Evolutionary conservation across 164 flowering plant genomes (phyloP), one percentile per base, ranked within the genome.

Genomic region (Aristolochia californica): DNA sequence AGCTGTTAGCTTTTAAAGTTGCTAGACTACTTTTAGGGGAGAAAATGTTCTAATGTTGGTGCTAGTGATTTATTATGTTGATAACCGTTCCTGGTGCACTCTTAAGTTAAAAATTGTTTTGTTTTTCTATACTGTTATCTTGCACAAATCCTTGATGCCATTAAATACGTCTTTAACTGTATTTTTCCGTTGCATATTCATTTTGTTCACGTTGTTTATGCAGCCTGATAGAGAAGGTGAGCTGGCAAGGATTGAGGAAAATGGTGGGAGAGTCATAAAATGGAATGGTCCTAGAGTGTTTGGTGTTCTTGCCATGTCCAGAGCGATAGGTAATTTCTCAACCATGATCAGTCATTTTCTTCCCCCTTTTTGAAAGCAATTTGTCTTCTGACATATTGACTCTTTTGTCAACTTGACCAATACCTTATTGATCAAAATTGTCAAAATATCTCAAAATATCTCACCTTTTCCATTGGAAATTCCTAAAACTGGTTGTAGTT

Each of bases 251-350:
- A 85, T 85, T 68, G 86, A 85, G 75, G 79, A 62, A 49, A 74
- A 28, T 47, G 88, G 86, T 50, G 91, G 91, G 61, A 85, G 62
- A 75, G 91, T 85, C 71, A 85, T 85, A 58, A 77, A 75, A 63
- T 85, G 91, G 86, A 67, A 80, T 55, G 91, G 91, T 52, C 77
- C 85, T 58, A 76, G 91, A 65, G 88, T 85, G 43, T 67, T 77
- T 54, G 91, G 91, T 59, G 88, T 85, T 62, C 87, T 84, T 62
- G 85, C 91, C 57, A 82, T 84, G 91, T 84, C 91, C 68, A 72
- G 88, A 75, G 78, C 88, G 17, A 85, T 85, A 77, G 88, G 91
- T 82, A 63, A 50, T 34, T 27, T 53, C 57, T 52, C 53, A 60
- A 55, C 21, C 18, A 25, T 48, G 34, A 21, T 50, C 48, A 58